A percentile compares a stretch with the other conserved stretches of the same genome.
Evolutionary conservation across 768 basidiomycete species (phyloP).

Genomic region (Obba rivulosa): DNA sequence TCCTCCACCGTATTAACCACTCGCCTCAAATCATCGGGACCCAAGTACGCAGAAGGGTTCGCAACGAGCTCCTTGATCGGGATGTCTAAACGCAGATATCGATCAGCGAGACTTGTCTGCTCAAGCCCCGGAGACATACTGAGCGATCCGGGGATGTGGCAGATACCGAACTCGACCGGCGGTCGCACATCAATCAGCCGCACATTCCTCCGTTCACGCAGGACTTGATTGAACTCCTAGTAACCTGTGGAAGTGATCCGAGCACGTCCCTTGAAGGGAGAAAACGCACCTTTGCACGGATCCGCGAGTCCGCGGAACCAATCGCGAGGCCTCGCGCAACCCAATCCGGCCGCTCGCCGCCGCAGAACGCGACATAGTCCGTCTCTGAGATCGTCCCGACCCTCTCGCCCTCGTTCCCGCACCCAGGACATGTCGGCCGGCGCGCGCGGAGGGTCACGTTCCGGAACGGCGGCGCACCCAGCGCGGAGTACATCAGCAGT

Average conservation of each 20-base stretch:
- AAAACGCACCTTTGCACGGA: constrained; percentile 29
- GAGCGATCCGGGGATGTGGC: constrained; percentile 64
- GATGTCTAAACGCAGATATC: constrained; percentile 47
- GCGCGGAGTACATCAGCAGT: constrained; percentile 70
- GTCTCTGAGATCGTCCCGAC: constrained; percentile 44
- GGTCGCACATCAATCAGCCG: constrained; percentile 77
- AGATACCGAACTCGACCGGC: constrained; percentile 79
- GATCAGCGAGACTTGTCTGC: constrained; percentile 1
- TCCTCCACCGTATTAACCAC: not conserved
- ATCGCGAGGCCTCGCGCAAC: constrained; percentile 42
- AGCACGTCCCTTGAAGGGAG: too few relatives aligned
- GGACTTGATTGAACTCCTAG: constrained; percentile 44
- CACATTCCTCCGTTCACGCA: constrained; percentile 24
- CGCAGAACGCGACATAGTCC: constrained; percentile 88
- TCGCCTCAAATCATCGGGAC: not conserved
- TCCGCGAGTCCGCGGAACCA: constrained; percentile 14
- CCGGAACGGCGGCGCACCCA: constrained; percentile 69
- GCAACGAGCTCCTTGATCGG: constrained; percentile 63
- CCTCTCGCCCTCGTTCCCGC: constrained; percentile 48
- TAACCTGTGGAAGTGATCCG: too few relatives aligned
- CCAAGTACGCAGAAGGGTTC: constrained; percentile 46
- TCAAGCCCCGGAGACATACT: constrained; percentile 43
- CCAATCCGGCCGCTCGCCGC: constrained; percentile 67
- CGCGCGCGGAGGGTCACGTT: constrained; percentile 74
- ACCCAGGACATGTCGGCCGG: constrained; percentile 69